phyloP scores from a whole-genome alignment of 73 alveolate genomes.

The Breviolum minutum region DNA sequence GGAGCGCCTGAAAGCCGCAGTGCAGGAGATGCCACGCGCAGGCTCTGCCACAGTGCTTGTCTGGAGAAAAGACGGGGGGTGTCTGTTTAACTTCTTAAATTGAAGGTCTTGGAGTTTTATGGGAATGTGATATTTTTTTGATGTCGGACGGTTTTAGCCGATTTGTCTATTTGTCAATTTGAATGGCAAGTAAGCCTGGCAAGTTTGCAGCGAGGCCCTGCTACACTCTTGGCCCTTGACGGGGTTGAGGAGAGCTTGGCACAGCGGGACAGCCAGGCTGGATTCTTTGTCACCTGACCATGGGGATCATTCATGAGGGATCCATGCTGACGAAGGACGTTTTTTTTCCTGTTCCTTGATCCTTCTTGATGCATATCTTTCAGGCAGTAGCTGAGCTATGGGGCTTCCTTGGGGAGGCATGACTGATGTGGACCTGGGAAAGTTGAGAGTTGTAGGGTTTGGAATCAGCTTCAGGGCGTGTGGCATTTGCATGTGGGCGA shows the following conservation, averaged over 20 bases:
- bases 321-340: no score
- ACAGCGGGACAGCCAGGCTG: background rate
- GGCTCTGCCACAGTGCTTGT: background rate
- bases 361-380: background rate
- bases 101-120: no score
- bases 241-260: constrained; percentile 85
- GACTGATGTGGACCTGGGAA: no score
- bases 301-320: background rate
- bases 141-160: no score
- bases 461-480: background rate
- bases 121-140: no score
- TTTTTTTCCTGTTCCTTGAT: no score
- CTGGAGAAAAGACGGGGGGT: background rate
- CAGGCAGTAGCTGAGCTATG: constrained; percentile 49
- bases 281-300: background rate
- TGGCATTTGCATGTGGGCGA: no score
- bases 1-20: constrained; percentile 6
- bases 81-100: background rate
- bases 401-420: constrained; percentile 57
- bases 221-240: constrained; percentile 34
- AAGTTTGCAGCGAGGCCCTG: background rate
- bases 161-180: no score
- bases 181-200: no score
- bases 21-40: constrained; percentile 6
- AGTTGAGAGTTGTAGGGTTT: background rate